Conservation (phyloP, 129 eudicot species). For the Lactuca sativa region DNA sequence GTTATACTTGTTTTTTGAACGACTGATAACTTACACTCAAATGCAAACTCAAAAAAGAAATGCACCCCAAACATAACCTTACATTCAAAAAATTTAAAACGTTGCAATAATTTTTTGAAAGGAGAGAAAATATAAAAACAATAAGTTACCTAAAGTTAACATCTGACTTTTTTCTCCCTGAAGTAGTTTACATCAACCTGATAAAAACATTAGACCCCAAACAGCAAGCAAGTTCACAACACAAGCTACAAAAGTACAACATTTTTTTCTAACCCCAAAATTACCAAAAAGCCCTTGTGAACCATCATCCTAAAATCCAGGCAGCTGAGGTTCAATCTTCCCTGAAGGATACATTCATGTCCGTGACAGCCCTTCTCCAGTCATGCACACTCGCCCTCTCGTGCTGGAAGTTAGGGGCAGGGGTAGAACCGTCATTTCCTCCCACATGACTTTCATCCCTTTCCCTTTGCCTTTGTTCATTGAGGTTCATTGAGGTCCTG, state of each 20-base stretch:
- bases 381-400: conserved; percentile 37
- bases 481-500: conserved; percentile 11
- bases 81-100: background rate
- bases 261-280: conserved; percentile 8
- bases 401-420: conserved; percentile 27
- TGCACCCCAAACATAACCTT: too few species aligned
- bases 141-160: conserved; percentile 6
- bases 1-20: too few species aligned
- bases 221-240: background rate
- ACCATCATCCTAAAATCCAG: conserved; percentile 3
- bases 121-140: background rate
- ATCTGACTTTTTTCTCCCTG: background rate
- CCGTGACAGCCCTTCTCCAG: conserved; percentile 47
- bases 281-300: conserved; percentile 17
- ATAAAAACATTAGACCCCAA: background rate
- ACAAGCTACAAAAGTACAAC: conserved; percentile 14
- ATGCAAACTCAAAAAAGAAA: too few species aligned
- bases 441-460: conserved; percentile 16
- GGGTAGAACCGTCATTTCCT: conserved; percentile 20
- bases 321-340: conserved; percentile 19
- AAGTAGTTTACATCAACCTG: conserved; percentile 3
- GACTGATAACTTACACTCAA: too few species aligned
- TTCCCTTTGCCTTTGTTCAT: conserved; percentile 25
- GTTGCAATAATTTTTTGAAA: background rate
- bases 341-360: conserved; percentile 62